Conservation (phyloP, 768 basidiomycete genomes). For the Hirschioporus abietinus region DNA sequence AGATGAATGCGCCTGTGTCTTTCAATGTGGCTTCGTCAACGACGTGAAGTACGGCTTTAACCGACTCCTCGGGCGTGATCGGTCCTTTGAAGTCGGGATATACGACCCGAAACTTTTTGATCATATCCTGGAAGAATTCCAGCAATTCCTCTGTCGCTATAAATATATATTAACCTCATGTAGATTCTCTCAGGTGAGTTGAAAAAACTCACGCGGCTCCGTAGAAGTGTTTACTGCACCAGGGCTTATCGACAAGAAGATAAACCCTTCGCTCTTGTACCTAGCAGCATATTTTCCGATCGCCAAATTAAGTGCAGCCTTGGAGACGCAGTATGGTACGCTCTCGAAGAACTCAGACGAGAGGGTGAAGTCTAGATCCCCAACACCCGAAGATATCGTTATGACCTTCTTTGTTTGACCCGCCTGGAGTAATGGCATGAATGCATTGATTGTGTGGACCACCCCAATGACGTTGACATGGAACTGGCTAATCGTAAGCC, state of each 20-base stretch:
- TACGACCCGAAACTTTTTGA: slow-evolving; percentile 9
- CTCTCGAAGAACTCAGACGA: slow-evolving; percentile 6
- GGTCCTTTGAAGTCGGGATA: slow-evolving; percentile 17
- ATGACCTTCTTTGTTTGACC: slow-evolving; percentile 32
- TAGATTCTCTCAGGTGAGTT: not conserved
- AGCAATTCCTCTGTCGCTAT: slow-evolving; percentile 12
- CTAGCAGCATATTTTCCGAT: slow-evolving; percentile 30
- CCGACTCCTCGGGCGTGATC: slow-evolving; percentile 15
- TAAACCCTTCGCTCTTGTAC: slow-evolving; percentile 28
- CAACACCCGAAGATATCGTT: slow-evolving; percentile 26
- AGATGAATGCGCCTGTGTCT: slow-evolving; percentile 20
- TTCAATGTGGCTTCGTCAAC: slow-evolving; percentile 13
- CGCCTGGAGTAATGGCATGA: slow-evolving; percentile 33
- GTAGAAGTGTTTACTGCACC: slow-evolving; percentile 30
- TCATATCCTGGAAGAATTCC: slow-evolving; percentile 10
- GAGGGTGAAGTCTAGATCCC: slow-evolving; percentile 23
- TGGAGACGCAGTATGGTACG: slow-evolving; percentile 29
- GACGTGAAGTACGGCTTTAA: slow-evolving; percentile 16
- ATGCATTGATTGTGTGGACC: slow-evolving; percentile 29
- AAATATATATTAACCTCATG: not conserved
- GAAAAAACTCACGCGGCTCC: slow-evolving; percentile 6
- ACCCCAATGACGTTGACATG: slow-evolving; percentile 31
- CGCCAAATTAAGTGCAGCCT: slow-evolving; percentile 33
- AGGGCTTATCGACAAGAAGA: slow-evolving; percentile 32
- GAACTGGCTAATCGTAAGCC: slow-evolving; percentile 16